These are phyloP conservation scores for Cynara cardunculus DNA, from an alignment of 129 eudicot species.

Conservation along the genomic window DNA sequence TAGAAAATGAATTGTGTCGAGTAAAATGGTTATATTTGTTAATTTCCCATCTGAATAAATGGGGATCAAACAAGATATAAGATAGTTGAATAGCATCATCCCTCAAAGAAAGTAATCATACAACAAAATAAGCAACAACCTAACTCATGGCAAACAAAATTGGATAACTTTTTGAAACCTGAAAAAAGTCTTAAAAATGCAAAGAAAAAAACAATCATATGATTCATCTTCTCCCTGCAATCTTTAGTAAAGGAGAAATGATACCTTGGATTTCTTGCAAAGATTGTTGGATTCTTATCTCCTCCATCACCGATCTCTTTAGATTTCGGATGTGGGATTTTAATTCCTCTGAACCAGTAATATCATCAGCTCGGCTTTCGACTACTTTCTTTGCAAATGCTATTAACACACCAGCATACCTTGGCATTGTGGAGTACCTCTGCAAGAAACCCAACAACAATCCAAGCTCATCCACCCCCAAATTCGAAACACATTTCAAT, in stretches of 20 bases:
- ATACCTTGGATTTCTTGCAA: constrained; percentile 92
- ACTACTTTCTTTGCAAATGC: constrained; percentile 69
- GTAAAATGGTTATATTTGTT: too few species aligned
- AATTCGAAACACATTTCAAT: constrained; percentile 58
- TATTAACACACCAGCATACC: constrained; percentile 62
- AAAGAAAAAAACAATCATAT: constrained; percentile 3
- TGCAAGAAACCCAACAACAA: constrained; percentile 65
- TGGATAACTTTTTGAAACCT: constrained; percentile 19
- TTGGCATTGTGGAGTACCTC: constrained; percentile 65
- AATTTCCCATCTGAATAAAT: too few species aligned
- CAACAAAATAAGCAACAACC: constrained; percentile 8
- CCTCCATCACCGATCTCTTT: constrained; percentile 69
- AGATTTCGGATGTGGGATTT: constrained; percentile 59
- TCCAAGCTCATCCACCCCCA: constrained; percentile 76
- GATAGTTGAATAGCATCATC: neutral
- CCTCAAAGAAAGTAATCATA: neutral
- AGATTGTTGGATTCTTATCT: constrained; percentile 66
- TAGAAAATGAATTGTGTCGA: too few species aligned
- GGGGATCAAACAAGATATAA: neutral
- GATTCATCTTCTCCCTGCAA: constrained; percentile 65
- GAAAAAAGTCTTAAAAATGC: neutral
- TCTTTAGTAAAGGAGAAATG: constrained; percentile 76
- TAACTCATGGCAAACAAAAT: constrained; percentile 13
- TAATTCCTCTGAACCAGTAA: constrained; percentile 47
- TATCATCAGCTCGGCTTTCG: constrained; percentile 66